These are phyloP conservation scores for Calonectria fujianensis DNA, from an alignment of 2,329 filamentous ascomycete genomes.

Conservation along the genomic window DNA sequence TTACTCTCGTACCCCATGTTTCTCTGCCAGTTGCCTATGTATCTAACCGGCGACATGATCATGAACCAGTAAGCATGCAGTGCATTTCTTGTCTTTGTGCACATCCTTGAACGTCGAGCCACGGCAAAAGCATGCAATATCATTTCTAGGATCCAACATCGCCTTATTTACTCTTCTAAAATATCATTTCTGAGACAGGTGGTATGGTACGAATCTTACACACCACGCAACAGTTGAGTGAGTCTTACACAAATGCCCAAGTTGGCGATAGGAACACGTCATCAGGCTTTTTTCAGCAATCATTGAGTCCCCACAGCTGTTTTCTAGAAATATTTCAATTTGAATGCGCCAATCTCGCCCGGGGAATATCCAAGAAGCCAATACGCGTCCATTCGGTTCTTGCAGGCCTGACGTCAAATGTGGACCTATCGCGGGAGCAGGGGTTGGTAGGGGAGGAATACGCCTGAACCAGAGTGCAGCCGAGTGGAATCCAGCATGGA, in stretches of 20 bases:
- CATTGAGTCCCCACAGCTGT: background rate
- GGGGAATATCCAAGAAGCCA: background rate
- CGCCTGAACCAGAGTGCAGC: background rate
- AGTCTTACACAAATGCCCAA: background rate
- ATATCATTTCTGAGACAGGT: background rate
- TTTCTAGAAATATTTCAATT: background rate
- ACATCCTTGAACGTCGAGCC: background rate
- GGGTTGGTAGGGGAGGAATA: conserved; percentile 8
- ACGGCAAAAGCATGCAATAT: background rate
- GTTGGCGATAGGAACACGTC: background rate
- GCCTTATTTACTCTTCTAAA: background rate
- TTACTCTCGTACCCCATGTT: background rate
- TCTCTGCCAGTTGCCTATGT: background rate
- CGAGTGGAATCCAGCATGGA: background rate
- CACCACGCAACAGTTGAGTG: background rate
- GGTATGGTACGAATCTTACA: background rate
- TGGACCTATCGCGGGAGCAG: conserved; percentile 27
- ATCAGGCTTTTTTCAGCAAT: background rate
- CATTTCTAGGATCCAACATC: background rate
- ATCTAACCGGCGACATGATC: background rate
- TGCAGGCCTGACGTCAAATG: conserved; percentile 19
- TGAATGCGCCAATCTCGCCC: background rate
- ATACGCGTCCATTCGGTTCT: background rate
- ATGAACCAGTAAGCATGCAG: background rate
- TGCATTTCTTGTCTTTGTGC: background rate